Percentiles rank a stretch among this genome's conserved stretches.
These are phyloP conservation scores for Penicillium sp. DNA, from an alignment of 2,329 filamentous ascomycete genomes.

Conservation along the genomic window DNA sequence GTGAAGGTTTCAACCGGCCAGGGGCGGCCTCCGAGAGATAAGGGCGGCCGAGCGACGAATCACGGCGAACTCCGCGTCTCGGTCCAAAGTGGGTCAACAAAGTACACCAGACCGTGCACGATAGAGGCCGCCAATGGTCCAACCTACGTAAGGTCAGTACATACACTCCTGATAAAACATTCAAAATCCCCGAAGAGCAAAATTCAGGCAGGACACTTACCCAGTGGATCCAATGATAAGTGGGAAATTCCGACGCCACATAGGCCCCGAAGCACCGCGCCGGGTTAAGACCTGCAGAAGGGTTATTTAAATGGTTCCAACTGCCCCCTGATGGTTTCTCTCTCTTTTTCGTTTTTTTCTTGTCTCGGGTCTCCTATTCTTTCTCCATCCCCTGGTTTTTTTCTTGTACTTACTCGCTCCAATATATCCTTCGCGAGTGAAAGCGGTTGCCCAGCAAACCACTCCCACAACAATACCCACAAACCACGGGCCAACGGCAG, in stretches of 20 bases:
- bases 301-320: constrained; percentile 8
- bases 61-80: constrained; percentile 17
- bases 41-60: background rate
- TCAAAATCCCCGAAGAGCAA: background rate
- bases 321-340: background rate
- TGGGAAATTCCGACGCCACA: constrained; percentile 39
- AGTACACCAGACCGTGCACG: constrained; percentile 35
- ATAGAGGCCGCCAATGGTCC: constrained; percentile 32
- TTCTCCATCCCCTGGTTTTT: background rate
- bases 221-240: constrained; percentile 39
- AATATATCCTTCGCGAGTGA: constrained; percentile 43
- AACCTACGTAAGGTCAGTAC: constrained; percentile 20
- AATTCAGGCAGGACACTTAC: background rate
- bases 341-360: background rate
- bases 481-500: constrained; percentile 51
- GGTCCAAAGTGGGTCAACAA: constrained; percentile 27
- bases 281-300: constrained; percentile 42
- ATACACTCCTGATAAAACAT: background rate
- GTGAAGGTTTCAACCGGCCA: background rate
- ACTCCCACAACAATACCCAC: constrained; percentile 47
- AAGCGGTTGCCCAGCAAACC: constrained; percentile 40
- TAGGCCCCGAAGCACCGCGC: constrained; percentile 49
- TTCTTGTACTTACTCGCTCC: constrained; percentile 35
- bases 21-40: constrained; percentile 10
- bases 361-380: background rate